Conservation (phyloP, 2,329 filamentous ascomycete genomes). For the Colletotrichum graminicola region DNA sequence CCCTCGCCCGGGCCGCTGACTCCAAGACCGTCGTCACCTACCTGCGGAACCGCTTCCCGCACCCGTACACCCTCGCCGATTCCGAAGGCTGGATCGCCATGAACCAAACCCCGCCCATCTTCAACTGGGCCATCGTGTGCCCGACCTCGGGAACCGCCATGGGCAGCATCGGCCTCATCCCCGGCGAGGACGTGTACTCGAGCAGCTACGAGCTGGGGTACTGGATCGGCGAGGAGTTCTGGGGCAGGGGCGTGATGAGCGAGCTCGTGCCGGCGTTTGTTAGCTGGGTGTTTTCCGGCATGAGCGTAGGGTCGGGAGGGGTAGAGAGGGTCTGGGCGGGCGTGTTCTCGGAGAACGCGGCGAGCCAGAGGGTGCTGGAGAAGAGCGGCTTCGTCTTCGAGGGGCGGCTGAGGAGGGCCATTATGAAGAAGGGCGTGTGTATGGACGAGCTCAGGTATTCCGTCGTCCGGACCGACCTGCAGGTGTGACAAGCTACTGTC, state of each 20-base stretch:
- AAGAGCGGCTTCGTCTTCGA: slow-evolving; percentile 59
- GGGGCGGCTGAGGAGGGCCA: slow-evolving; percentile 56
- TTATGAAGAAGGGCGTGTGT: slow-evolving; percentile 56
- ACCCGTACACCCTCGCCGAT: slow-evolving; percentile 58
- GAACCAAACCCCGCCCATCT: slow-evolving; percentile 17
- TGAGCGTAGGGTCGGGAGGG: slow-evolving; percentile 34
- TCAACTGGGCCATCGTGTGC: slow-evolving; percentile 30
- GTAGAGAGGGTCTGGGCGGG: slow-evolving; percentile 57
- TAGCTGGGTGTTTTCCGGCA: slow-evolving; percentile 60
- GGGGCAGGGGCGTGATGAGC: slow-evolving; percentile 60
- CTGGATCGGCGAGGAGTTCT: slow-evolving; percentile 56
- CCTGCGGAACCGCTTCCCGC: slow-evolving; percentile 61
- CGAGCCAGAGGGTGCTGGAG: slow-evolving; percentile 56
- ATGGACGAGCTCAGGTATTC: slow-evolving; percentile 55
- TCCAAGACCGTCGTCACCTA: slow-evolving; percentile 52
- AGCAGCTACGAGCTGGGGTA: slow-evolving; percentile 63
- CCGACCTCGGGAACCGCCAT: slow-evolving; percentile 42
- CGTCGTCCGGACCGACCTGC: slow-evolving; percentile 53
- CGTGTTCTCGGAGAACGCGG: slow-evolving; percentile 54
- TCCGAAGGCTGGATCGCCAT: slow-evolving; percentile 54
- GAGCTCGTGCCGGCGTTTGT: slow-evolving; percentile 55
- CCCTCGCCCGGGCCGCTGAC: slow-evolving; percentile 53
- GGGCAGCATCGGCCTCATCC: slow-evolving; percentile 58
- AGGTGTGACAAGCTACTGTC: background rate
- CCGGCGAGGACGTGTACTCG: slow-evolving; percentile 54